Conservation (phyloP, 257 asterid species). For the Misopates orontium region DNA sequence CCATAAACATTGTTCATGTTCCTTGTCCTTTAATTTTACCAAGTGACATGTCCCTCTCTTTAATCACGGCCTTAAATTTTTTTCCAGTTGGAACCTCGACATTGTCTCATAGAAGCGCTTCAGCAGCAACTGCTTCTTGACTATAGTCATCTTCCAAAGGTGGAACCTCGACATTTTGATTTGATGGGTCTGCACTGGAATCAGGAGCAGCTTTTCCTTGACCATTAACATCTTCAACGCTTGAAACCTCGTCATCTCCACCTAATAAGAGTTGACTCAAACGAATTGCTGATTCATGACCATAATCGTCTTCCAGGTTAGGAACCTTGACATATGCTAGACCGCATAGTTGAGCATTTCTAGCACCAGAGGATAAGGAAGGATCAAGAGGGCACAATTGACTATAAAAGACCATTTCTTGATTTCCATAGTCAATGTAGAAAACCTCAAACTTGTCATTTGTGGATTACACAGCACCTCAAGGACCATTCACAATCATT, state of each 20-base stretch:
- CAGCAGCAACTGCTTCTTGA: constrained; percentile 66
- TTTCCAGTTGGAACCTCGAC: constrained; percentile 81
- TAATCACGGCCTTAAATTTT: constrained; percentile 73
- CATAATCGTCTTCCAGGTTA: constrained; percentile 72
- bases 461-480: constrained; percentile 68
- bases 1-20: constrained; percentile 77
- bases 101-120: neutral
- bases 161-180: constrained; percentile 69
- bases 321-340: constrained; percentile 87
- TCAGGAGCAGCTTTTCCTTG: too few species aligned
- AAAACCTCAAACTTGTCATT: constrained; percentile 87
- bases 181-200: too few species aligned
- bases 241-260: neutral
- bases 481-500: constrained; percentile 84
- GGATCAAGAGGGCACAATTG: constrained; percentile 74
- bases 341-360: constrained; percentile 92
- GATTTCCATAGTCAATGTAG: constrained; percentile 91
- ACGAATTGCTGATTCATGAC: constrained; percentile 80
- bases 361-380: constrained; percentile 69
- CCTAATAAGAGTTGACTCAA: constrained; percentile 65
- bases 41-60: constrained; percentile 77
- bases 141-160: constrained; percentile 79
- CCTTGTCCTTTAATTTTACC: constrained; percentile 99
- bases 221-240: too few species aligned
- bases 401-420: constrained; percentile 74